Evolutionary conservation across 1,284 basidiomycete genomes (phyloP).

Genomic region (Phellinidium pouzarii): DNA sequence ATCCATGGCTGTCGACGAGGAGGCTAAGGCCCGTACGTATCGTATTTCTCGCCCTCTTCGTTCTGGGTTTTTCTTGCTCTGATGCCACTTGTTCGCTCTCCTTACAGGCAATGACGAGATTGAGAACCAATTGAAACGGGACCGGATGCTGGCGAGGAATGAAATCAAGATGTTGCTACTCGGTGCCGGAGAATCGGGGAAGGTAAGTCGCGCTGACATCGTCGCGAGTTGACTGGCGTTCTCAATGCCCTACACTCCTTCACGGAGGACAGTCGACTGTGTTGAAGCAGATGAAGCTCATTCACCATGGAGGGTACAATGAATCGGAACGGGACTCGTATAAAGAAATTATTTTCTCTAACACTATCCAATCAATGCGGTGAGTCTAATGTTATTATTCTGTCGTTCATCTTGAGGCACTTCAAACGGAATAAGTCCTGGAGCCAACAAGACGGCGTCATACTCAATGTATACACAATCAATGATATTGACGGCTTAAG

Average conservation of each 20-base stretch:
- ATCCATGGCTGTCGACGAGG: slow-evolving; percentile 63
- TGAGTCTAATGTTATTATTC: slow-evolving; percentile 36
- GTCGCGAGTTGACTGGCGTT: neutral
- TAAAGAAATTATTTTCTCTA: slow-evolving; percentile 96
- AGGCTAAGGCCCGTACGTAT: slow-evolving; percentile 76
- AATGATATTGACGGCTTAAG: slow-evolving; percentile 2
- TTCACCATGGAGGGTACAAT: slow-evolving; percentile 88
- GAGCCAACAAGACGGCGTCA: neutral
- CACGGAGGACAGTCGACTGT: slow-evolving; percentile 65
- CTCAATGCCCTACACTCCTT: neutral
- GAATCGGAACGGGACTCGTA: slow-evolving; percentile 90
- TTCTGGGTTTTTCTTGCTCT: neutral
- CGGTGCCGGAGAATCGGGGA: slow-evolving; percentile 91
- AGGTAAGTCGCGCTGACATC: slow-evolving; percentile 40
- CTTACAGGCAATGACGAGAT: slow-evolving; percentile 85
- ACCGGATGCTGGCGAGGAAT: slow-evolving; percentile 88
- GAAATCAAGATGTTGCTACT: slow-evolving; percentile 92
- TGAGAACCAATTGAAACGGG: slow-evolving; percentile 90
- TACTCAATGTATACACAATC: neutral
- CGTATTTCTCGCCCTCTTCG: slow-evolving; percentile 2
- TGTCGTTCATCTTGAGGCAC: neutral
- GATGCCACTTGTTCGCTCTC: slow-evolving; percentile 5
- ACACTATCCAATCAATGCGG: slow-evolving; percentile 95
- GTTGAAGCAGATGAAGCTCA: slow-evolving; percentile 95
- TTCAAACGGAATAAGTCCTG: too few species aligned